A percentile compares a stretch with the other conserved stretches of the same genome.
Evolutionary conservation across 495 filamentous ascomycete species (phyloP).

Genomic region (Aspergillus homomorphus): DNA sequence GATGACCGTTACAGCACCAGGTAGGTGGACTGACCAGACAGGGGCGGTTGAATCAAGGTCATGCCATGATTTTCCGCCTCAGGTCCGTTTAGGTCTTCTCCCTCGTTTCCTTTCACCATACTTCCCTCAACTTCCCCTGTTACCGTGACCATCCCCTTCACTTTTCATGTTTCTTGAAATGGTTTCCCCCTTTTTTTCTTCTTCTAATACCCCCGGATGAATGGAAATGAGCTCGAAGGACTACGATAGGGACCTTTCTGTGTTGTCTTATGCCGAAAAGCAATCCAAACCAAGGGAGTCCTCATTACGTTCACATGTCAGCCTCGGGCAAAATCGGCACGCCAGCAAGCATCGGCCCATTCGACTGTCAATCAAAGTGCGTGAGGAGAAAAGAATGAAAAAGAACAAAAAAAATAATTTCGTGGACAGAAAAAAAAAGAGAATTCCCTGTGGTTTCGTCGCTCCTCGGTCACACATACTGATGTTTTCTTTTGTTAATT

Average conservation of each 20-base stretch:
- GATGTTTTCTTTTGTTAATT: constrained; percentile 43
- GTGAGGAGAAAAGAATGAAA: background rate
- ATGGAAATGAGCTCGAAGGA: constrained; percentile 37
- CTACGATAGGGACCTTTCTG: constrained; percentile 34
- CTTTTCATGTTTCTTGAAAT: constrained; percentile 15
- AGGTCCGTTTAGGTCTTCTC: constrained; percentile 11
- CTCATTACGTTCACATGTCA: constrained; percentile 33
- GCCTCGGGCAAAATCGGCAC: constrained; percentile 32
- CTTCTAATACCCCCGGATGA: constrained; percentile 19
- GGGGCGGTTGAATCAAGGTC: constrained; percentile 11
- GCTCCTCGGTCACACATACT: constrained; percentile 38
- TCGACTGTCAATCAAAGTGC: constrained; percentile 25
- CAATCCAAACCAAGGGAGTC: constrained; percentile 19
- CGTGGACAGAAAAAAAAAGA: constrained; percentile 9
- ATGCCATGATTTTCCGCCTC: constrained; percentile 17
- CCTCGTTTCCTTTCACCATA: constrained; percentile 14
- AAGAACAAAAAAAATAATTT: constrained; percentile 10
- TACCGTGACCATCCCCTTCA: constrained; percentile 8
- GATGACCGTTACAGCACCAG: constrained; percentile 46
- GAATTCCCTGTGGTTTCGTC: constrained; percentile 28
- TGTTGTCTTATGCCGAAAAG: constrained; percentile 26
- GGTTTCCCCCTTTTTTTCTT: constrained; percentile 14
- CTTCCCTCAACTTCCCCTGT: constrained; percentile 10
- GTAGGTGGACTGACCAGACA: constrained; percentile 30
- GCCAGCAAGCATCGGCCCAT: constrained; percentile 31